Percentiles rank a stretch among this genome's conserved stretches.
These are phyloP conservation scores for Neophaeococcomyces mojaviensis DNA, from an alignment of 2,329 filamentous ascomycete genomes.

Conservation along the genomic window DNA sequence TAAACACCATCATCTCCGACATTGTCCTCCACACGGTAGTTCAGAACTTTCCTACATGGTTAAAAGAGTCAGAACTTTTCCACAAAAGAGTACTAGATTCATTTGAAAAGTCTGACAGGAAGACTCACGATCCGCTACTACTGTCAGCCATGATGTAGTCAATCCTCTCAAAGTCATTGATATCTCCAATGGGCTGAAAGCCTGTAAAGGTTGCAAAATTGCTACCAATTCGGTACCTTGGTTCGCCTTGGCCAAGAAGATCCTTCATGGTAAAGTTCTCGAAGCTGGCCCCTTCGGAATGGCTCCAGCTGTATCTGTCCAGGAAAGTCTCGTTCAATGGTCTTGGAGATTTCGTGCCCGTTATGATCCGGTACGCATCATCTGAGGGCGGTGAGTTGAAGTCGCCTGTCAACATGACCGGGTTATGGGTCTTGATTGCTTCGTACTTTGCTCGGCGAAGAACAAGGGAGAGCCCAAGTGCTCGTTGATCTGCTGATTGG, in stretches of 20 bases:
- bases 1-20: not conserved
- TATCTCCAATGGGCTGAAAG: not conserved
- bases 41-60: not conserved
- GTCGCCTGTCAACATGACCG: not conserved
- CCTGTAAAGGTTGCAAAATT: conserved; percentile 11
- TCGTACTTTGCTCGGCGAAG: conserved; percentile 3
- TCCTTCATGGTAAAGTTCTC: conserved; percentile 28
- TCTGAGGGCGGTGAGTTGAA: not conserved
- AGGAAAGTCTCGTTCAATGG: not conserved
- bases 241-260: conserved; percentile 26
- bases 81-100: too few species aligned
- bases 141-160: not conserved
- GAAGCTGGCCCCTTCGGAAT: conserved; percentile 12
- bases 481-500: not conserved
- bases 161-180: not conserved
- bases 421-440: not conserved
- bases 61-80: not conserved
- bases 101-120: too few species aligned
- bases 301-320: not conserved
- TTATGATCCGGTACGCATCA: conserved; percentile 1
- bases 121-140: not conserved
- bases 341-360: not conserved
- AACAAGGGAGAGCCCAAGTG: not conserved
- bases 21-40: not conserved
- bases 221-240: conserved; percentile 16